These are phyloP conservation scores for Candida maltosa DNA, from an alignment of 805 yeast species.

Conservation along the genomic window DNA sequence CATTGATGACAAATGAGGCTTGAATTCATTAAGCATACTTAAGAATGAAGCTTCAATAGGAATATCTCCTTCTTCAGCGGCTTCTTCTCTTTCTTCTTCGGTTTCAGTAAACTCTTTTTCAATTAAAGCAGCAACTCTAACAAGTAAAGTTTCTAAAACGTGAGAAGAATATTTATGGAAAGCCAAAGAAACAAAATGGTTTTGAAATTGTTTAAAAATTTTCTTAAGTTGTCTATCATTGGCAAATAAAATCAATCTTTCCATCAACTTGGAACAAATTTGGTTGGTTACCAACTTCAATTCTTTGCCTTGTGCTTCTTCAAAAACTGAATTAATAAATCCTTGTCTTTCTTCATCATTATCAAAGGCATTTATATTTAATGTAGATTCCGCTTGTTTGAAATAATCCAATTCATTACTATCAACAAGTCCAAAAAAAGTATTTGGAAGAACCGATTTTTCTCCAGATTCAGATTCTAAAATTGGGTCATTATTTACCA, in stretches of 20 bases:
- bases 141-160: constrained; percentile 82
- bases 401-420: constrained; percentile 84
- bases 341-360: constrained; percentile 67
- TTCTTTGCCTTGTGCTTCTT: constrained; percentile 86
- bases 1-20: constrained; percentile 58
- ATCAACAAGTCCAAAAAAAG: constrained; percentile 87
- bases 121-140: constrained; percentile 67
- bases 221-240: constrained; percentile 61
- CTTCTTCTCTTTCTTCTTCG: constrained; percentile 30
- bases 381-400: constrained; percentile 85
- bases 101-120: constrained; percentile 66
- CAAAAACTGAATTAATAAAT: constrained; percentile 74
- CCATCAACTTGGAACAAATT: constrained; percentile 90
- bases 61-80: constrained; percentile 21
- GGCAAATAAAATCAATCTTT: constrained; percentile 72
- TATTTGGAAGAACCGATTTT: constrained; percentile 14
- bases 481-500: not conserved
- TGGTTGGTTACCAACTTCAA: constrained; percentile 90
- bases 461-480: constrained; percentile 10
- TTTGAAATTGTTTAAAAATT: constrained; percentile 63
- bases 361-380: constrained; percentile 77
- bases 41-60: constrained; percentile 67
- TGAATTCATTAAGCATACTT: constrained; percentile 63
- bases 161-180: constrained; percentile 92
- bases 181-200: constrained; percentile 73